Evolutionary conservation across 2,329 filamentous ascomycete species (phyloP).

Genomic region (Hymenoscyphus fructigenus): DNA sequence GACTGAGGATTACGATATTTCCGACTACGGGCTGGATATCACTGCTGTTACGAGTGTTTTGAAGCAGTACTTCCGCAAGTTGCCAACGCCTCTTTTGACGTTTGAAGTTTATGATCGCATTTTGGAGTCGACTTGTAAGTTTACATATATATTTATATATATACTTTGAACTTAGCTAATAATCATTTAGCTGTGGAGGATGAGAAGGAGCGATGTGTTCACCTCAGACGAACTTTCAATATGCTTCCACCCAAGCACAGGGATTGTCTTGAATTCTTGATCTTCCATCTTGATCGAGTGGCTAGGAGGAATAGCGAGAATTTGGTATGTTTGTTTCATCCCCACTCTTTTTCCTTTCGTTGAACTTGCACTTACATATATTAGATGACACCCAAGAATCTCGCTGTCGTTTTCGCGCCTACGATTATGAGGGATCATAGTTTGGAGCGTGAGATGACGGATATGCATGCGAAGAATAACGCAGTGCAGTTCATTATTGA

Average conservation of each 20-base stretch:
- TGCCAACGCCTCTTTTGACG: slow-evolving; percentile 85
- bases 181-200: slow-evolving; percentile 57
- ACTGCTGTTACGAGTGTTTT: slow-evolving; percentile 92
- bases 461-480: slow-evolving; percentile 90
- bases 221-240: slow-evolving; percentile 71
- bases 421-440: slow-evolving; percentile 93
- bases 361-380: slow-evolving; percentile 28
- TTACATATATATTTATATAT: slow-evolving; percentile 20
- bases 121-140: slow-evolving; percentile 73
- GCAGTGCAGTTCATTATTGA: slow-evolving; percentile 93
- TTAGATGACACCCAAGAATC: slow-evolving; percentile 92
- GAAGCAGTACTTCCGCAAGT: slow-evolving; percentile 96
- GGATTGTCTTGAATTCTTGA: slow-evolving; percentile 87
- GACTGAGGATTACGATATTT: slow-evolving; percentile 84
- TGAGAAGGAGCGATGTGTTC: slow-evolving; percentile 64
- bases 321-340: slow-evolving; percentile 54
- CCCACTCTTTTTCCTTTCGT: no score
- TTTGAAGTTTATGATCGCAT: slow-evolving; percentile 90
- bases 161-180: slow-evolving; percentile 27
- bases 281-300: slow-evolving; percentile 89
- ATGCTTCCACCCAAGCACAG: slow-evolving; percentile 80
- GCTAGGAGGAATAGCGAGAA: slow-evolving; percentile 82
- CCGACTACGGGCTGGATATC: slow-evolving; percentile 90
- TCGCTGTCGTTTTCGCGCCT: slow-evolving; percentile 95
- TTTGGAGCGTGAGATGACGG: slow-evolving; percentile 91